These are phyloP conservation scores for Beauveria pseudobassiana DNA, from an alignment of 2,329 filamentous ascomycete genomes.

Conservation along the genomic window DNA sequence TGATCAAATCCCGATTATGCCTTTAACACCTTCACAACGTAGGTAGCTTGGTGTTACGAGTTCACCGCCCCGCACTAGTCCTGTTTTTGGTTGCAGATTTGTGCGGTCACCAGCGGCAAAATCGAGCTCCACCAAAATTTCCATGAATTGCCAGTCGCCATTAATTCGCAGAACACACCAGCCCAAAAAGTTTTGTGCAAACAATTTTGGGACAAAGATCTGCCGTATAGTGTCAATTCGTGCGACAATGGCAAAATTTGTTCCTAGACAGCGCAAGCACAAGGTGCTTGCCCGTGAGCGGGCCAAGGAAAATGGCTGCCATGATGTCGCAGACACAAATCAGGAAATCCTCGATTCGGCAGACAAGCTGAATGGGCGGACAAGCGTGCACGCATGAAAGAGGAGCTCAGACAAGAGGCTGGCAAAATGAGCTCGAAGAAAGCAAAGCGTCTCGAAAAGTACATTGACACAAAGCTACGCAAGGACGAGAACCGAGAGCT, in stretches of 20 bases:
- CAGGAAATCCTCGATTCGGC: conserved; percentile 37
- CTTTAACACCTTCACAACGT: conserved; percentile 11
- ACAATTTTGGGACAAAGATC: background rate
- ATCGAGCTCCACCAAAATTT: conserved; percentile 29
- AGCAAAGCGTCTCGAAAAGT: conserved; percentile 59
- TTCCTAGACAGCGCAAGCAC: conserved; percentile 60
- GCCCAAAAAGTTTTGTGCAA: background rate
- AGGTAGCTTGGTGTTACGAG: background rate
- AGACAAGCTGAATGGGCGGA: conserved; percentile 38
- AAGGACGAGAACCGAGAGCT: conserved; percentile 88
- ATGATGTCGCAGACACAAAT: conserved; percentile 31
- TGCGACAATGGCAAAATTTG: conserved; percentile 46
- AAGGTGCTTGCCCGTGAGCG: conserved; percentile 59
- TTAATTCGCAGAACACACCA: background rate
- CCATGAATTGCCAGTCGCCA: conserved; percentile 15
- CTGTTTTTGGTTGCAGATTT: conserved; percentile 20
- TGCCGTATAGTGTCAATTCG: background rate
- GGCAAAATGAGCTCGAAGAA: conserved; percentile 56
- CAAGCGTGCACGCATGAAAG: conserved; percentile 48
- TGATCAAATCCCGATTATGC: conserved; percentile 2
- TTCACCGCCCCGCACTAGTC: conserved; percentile 29
- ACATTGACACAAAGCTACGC: conserved; percentile 80
- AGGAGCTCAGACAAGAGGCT: conserved; percentile 43
- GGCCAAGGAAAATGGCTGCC: conserved; percentile 33
- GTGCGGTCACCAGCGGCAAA: conserved; percentile 31